These are phyloP conservation scores for Bertia moriformis DNA, from an alignment of 2,329 filamentous ascomycete genomes.

Conservation along the genomic window DNA sequence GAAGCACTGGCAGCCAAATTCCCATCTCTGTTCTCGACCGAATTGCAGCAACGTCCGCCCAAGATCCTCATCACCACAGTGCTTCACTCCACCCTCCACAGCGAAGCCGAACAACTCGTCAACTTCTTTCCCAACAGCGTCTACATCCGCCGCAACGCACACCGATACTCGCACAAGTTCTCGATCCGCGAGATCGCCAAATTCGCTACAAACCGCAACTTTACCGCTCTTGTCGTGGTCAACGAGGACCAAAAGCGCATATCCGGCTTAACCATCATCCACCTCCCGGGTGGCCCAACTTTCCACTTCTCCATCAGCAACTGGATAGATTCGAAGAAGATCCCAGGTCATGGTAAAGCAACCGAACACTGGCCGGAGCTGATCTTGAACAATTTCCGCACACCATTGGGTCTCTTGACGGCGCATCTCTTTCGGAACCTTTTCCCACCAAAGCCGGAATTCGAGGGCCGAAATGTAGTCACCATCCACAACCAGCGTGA, in stretches of 20 bases:
- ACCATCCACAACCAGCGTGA: slow-evolving; percentile 57
- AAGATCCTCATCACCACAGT: slow-evolving; percentile 54
- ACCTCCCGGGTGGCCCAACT: slow-evolving; percentile 46
- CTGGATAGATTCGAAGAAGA: slow-evolving; percentile 46
- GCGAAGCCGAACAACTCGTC: slow-evolving; percentile 42
- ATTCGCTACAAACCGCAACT: slow-evolving; percentile 37
- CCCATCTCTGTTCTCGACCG: slow-evolving; percentile 35
- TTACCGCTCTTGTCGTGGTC: slow-evolving; percentile 44
- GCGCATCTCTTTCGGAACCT: slow-evolving; percentile 48
- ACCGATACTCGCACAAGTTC: slow-evolving; percentile 32
- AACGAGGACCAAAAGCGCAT: slow-evolving; percentile 50
- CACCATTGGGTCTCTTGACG: slow-evolving; percentile 47
- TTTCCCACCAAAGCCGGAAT: slow-evolving; percentile 45
- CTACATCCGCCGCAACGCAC: not conserved
- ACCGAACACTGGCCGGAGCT: slow-evolving; percentile 36
- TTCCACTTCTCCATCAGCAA: slow-evolving; percentile 55
- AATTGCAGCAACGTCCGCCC: slow-evolving; percentile 26
- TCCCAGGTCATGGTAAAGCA: slow-evolving; percentile 21
- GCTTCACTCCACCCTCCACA: slow-evolving; percentile 46
- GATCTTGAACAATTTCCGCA: slow-evolving; percentile 56
- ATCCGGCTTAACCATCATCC: slow-evolving; percentile 45
- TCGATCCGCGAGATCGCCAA: slow-evolving; percentile 46
- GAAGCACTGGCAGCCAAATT: slow-evolving; percentile 47
- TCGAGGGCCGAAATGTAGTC: slow-evolving; percentile 50
- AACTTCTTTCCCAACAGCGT: slow-evolving; percentile 33